phyloP scores from a whole-genome alignment of 192 early-diverging fungal genomes.

The Dissophora ornata region DNA sequence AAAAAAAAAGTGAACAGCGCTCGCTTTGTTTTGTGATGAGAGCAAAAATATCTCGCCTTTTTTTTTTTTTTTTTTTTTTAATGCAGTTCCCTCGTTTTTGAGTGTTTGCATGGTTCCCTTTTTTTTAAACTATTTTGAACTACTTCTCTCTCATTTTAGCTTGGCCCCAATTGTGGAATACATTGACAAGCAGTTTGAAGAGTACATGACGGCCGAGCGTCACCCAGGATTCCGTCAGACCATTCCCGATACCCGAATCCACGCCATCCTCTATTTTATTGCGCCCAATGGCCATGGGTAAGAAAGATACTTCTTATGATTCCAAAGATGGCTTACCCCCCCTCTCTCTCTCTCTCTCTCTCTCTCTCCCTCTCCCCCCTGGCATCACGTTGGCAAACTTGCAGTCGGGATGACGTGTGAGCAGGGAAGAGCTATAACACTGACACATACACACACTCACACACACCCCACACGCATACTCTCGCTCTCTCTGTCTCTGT shows the following conservation, averaged over 20 bases:
- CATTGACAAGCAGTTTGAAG: slow-evolving; percentile 95
- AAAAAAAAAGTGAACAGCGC: neutral
- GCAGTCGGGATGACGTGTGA: no score
- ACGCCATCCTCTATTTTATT: slow-evolving; percentile 98
- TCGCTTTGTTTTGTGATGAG: slow-evolving; percentile 16
- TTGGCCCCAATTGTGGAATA: slow-evolving; percentile 95
- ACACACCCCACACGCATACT: no score
- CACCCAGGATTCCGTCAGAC: slow-evolving; percentile 76
- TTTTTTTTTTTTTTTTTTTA: neutral
- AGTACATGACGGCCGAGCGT: slow-evolving; percentile 87
- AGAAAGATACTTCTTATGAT: neutral
- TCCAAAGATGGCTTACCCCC: no score
- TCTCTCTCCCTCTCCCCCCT: no score
- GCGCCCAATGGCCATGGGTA: slow-evolving; percentile 93
- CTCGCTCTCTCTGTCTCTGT: no score
- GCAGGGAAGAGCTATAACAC: no score
- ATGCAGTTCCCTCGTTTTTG: neutral
- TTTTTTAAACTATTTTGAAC: neutral
- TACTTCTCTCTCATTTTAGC: slow-evolving; percentile 59
- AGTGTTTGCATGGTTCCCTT: no score
- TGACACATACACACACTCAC: no score
- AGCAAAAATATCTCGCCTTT: slow-evolving; percentile 14
- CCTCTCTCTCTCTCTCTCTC: no score
- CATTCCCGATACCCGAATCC: slow-evolving; percentile 91
- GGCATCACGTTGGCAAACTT: no score